Evolutionary conservation across 345 rosid species (phyloP).

Genomic region (Pistacia integerrima): DNA sequence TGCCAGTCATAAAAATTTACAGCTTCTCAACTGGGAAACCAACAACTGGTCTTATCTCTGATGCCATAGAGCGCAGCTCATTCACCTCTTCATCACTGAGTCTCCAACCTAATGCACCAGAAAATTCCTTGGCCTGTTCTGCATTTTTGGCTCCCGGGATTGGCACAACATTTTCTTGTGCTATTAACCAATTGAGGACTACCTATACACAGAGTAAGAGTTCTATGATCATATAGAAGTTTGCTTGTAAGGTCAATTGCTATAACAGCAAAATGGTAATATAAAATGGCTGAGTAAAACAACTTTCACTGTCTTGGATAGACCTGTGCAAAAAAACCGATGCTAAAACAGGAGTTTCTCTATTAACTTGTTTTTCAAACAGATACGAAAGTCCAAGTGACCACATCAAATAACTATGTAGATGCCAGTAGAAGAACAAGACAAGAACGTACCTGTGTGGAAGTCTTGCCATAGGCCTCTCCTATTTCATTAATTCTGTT

Average conservation of each 20-base stretch:
- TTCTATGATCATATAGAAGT: not conserved
- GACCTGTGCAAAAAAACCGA: not conserved
- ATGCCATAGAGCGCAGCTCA: slow-evolving; percentile 82
- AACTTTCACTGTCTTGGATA: not conserved
- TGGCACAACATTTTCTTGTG: slow-evolving; percentile 87
- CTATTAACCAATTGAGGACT: slow-evolving; percentile 86
- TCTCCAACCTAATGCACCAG: slow-evolving; percentile 88
- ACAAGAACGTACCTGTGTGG: slow-evolving; percentile 64
- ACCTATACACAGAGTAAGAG: slow-evolving; percentile 46
- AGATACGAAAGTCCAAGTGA: not conserved
- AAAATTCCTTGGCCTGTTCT: slow-evolving; percentile 79
- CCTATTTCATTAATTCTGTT: slow-evolving; percentile 73
- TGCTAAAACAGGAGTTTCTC: slow-evolving; percentile 2
- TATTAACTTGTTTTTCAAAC: not conserved
- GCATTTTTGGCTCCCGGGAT: slow-evolving; percentile 94
- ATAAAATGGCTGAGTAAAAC: not conserved
- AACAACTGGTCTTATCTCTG: slow-evolving; percentile 48
- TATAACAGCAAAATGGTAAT: too few relatives aligned
- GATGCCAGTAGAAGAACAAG: slow-evolving; percentile 9
- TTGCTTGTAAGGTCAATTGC: not conserved
- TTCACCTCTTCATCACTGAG: slow-evolving; percentile 57
- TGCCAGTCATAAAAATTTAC: slow-evolving; percentile 19
- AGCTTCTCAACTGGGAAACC: slow-evolving; percentile 84
- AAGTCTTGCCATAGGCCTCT: slow-evolving; percentile 60
- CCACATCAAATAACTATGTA: not conserved